phyloP scores from a whole-genome alignment of 768 basidiomycete species.

The Chalciporus piperatus region DNA sequence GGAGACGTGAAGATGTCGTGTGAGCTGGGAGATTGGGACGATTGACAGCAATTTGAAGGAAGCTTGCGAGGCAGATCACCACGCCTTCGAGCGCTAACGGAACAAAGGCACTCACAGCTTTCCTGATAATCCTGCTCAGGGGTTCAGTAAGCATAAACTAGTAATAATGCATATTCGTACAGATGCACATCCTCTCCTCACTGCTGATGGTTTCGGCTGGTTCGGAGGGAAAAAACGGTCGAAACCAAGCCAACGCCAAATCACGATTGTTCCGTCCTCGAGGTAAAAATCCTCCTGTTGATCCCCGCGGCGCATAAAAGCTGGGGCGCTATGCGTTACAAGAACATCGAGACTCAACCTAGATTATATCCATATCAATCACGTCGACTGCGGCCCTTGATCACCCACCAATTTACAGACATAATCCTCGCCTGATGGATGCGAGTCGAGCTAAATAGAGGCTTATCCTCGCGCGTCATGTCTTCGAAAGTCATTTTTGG shows the following conservation, averaged over 20 bases:
- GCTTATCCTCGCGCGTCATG: conserved; percentile 67
- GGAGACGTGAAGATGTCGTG: conserved; percentile 39
- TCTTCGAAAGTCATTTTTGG: conserved; percentile 36
- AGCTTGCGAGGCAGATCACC: conserved; percentile 35
- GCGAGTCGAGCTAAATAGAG: conserved; percentile 64
- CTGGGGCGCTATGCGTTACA: conserved; percentile 51
- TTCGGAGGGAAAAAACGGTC: conserved; percentile 61
- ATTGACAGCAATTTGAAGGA: conserved; percentile 64
- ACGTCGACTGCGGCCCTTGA: neutral
- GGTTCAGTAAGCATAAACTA: neutral
- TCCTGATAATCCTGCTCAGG: conserved; percentile 68
- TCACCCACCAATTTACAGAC: conserved; percentile 57
- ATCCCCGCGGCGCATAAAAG: conserved; percentile 39
- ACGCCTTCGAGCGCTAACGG: conserved; percentile 4
- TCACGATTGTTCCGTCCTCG: conserved; percentile 49
- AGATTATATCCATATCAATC: neutral
- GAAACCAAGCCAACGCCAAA: conserved; percentile 70
- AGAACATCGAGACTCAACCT: conserved; percentile 62
- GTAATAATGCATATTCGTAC: conserved; percentile 37
- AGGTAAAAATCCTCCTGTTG: conserved; percentile 25
- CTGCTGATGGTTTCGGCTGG: conserved; percentile 30
- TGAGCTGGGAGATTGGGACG: conserved; percentile 40
- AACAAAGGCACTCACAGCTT: conserved; percentile 49
- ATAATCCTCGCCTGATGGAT: conserved; percentile 66
- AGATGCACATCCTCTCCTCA: conserved; percentile 57